Conservation (phyloP, 345 rosid species). For the Citropsis articulata region DNA sequence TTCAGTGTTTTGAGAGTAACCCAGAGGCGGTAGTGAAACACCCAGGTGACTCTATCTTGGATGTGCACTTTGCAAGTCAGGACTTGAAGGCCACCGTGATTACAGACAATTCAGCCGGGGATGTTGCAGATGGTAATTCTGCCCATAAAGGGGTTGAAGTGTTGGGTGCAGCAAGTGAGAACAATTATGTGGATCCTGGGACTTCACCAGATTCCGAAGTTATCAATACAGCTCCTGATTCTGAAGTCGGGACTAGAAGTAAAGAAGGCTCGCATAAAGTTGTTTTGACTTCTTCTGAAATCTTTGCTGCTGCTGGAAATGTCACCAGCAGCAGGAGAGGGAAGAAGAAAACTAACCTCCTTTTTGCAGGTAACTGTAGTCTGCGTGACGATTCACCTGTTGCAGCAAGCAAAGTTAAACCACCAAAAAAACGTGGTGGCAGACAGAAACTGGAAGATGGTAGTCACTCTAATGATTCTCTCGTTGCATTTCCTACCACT, state of each 20-base stretch:
- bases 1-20: conserved; percentile 26
- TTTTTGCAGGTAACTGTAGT: conserved; percentile 25
- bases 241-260: conserved; percentile 36
- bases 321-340: conserved; percentile 34
- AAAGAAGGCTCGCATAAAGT: conserved; percentile 36
- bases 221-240: conserved; percentile 66
- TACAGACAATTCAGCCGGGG: conserved; percentile 41
- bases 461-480: conserved; percentile 23
- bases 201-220: conserved; percentile 99
- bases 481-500: conserved; percentile 21
- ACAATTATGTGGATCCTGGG: conserved; percentile 57
- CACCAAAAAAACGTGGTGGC: conserved; percentile 38
- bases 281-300: conserved; percentile 38
- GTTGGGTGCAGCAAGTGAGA: conserved; percentile 37
- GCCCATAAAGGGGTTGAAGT: conserved; percentile 36
- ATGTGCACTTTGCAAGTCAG: conserved; percentile 26
- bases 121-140: conserved; percentile 32
- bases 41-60: conserved; percentile 29
- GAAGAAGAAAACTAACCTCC: conserved; percentile 48
- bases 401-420: conserved; percentile 33
- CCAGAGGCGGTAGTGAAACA: conserved; percentile 23
- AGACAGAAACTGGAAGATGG: conserved; percentile 25
- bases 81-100: conserved; percentile 29
- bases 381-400: conserved; percentile 31
- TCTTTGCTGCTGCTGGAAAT: conserved; percentile 22